Evolutionary conservation across 495 filamentous ascomycete genomes (phyloP).

Genomic region (Hypoxylon fuscum): DNA sequence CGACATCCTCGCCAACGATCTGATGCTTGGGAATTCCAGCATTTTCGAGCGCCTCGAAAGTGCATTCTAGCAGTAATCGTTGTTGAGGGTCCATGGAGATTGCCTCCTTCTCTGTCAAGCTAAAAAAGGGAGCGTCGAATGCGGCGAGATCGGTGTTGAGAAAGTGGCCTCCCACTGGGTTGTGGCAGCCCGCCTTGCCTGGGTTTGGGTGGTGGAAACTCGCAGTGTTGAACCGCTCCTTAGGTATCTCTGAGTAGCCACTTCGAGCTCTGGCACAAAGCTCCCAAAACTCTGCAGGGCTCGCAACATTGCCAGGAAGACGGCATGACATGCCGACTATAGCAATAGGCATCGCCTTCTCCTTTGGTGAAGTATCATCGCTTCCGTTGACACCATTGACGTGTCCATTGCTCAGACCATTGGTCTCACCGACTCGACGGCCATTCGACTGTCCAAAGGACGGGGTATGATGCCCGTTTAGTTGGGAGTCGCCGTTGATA

Average conservation of each 20-base stretch:
- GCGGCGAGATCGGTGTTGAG: slow-evolving; percentile 74
- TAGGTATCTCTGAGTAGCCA: slow-evolving; percentile 68
- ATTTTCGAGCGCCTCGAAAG: slow-evolving; percentile 88
- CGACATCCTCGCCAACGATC: slow-evolving; percentile 77
- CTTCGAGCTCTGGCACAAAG: slow-evolving; percentile 67
- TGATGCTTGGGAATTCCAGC: slow-evolving; percentile 83
- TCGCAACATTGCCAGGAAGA: slow-evolving; percentile 63
- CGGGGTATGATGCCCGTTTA: slow-evolving; percentile 16
- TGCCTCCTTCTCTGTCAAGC: slow-evolving; percentile 75
- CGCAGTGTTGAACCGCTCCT: slow-evolving; percentile 73
- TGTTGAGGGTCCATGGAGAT: slow-evolving; percentile 87
- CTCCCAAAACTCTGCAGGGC: slow-evolving; percentile 66
- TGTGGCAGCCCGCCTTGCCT: slow-evolving; percentile 75
- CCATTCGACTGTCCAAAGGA: slow-evolving; percentile 28
- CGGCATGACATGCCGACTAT: slow-evolving; percentile 65
- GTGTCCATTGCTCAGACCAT: slow-evolving; percentile 28
- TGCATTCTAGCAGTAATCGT: slow-evolving; percentile 78
- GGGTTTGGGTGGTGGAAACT: slow-evolving; percentile 80
- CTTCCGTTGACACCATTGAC: slow-evolving; percentile 22
- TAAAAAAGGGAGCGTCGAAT: slow-evolving; percentile 89
- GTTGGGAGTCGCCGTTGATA: slow-evolving; percentile 25
- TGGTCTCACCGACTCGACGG: slow-evolving; percentile 22
- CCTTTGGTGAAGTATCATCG: slow-evolving; percentile 13
- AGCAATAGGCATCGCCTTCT: slow-evolving; percentile 58
- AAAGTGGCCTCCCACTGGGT: slow-evolving; percentile 82